Evolutionary conservation across 2,329 filamentous ascomycete species (phyloP).

Genomic region (Aspergillus sp.): DNA sequence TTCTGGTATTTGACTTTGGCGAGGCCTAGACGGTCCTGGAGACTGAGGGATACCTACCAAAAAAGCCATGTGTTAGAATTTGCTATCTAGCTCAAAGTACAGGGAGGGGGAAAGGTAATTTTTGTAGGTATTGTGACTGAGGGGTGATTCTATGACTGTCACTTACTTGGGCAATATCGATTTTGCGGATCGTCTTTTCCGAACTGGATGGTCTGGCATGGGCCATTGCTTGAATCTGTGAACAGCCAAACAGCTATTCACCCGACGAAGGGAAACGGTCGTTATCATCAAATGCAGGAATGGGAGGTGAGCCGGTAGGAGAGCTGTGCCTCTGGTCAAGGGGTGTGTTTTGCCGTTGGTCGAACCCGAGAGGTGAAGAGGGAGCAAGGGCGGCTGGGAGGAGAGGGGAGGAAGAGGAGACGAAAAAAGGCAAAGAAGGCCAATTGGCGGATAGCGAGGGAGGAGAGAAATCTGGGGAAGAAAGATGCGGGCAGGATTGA

Average conservation of each 20-base stretch:
- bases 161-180: constrained; percentile 38
- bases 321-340: no score
- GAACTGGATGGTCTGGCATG: constrained; percentile 26
- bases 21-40: constrained; percentile 90
- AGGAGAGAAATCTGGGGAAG: not conserved
- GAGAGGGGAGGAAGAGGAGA: constrained; percentile 7
- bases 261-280: constrained; percentile 11
- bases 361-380: not conserved
- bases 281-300: constrained; percentile 6
- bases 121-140: not conserved
- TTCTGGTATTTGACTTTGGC: constrained; percentile 97
- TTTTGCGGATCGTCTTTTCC: constrained; percentile 37
- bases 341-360: not conserved
- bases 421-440: constrained; percentile 4
- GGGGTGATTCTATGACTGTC: not conserved
- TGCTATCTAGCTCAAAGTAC: not conserved
- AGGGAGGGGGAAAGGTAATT: not conserved
- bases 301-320: not conserved
- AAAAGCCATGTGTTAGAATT: constrained; percentile 17
- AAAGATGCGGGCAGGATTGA: not conserved
- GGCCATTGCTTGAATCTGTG: constrained; percentile 23
- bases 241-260: constrained; percentile 5
- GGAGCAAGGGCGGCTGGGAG: constrained; percentile 8
- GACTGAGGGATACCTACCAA: constrained; percentile 77
- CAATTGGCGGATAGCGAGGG: constrained; percentile 8